Conservation (phyloP, 208 protist genomes). For the Herpetomonas tarakana region DNA sequence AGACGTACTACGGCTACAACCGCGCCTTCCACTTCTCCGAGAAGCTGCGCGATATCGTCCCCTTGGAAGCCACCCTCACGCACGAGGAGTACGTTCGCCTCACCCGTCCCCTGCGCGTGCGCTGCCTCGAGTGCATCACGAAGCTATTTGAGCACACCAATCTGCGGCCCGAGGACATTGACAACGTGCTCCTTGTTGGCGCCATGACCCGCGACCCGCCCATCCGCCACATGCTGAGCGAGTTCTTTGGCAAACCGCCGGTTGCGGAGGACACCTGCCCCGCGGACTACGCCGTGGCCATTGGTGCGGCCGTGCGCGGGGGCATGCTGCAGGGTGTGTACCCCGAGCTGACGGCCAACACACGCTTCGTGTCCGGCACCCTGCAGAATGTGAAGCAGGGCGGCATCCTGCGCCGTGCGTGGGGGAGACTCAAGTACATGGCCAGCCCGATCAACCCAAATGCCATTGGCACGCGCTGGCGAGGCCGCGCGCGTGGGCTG, state of each 20-base stretch:
- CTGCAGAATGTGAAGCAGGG: constrained; percentile 63
- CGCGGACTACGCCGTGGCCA: constrained; percentile 88
- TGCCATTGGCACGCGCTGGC: constrained; percentile 85
- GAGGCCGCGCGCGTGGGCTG: constrained; percentile 68
- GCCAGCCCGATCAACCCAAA: constrained; percentile 68
- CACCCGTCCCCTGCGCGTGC: constrained; percentile 75
- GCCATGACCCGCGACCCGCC: constrained; percentile 91
- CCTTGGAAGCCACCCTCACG: constrained; percentile 83
- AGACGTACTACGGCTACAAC: constrained; percentile 87
- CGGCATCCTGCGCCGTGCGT: constrained; percentile 34
- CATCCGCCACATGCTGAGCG: constrained; percentile 74
- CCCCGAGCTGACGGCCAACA: constrained; percentile 64
- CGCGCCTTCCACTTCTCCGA: constrained; percentile 88
- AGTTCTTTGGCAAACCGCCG: constrained; percentile 78
- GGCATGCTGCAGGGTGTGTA: constrained; percentile 88
- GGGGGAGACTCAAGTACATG: constrained; percentile 24
- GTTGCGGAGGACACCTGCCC: constrained; percentile 64
- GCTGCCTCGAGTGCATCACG: constrained; percentile 76
- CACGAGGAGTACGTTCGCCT: constrained; percentile 83
- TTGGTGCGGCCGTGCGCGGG: constrained; percentile 73
- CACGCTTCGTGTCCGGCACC: constrained; percentile 79
- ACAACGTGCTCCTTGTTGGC: constrained; percentile 85
- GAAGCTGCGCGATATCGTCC: constrained; percentile 76
- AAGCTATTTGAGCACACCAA: constrained; percentile 70
- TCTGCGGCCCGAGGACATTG: constrained; percentile 60